Conservation (phyloP, 2,329 filamentous ascomycete species). For the Aspergillus arachidicola region DNA sequence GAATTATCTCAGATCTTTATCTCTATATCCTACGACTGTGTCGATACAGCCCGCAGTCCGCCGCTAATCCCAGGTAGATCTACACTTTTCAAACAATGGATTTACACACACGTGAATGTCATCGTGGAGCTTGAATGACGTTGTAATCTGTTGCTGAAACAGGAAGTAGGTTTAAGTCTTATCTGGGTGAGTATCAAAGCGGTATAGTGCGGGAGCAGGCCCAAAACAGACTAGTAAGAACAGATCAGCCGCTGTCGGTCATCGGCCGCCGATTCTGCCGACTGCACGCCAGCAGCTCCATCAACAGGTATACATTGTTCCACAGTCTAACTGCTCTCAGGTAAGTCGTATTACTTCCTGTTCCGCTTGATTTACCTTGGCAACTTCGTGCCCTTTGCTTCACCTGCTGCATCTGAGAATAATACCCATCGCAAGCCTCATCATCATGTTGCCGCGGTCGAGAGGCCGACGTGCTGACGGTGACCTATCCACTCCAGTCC, state of each 20-base stretch:
- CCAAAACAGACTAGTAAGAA: neutral
- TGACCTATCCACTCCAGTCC: slow-evolving; percentile 15
- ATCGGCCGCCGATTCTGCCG: slow-evolving; percentile 6
- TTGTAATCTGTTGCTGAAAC: too few relatives aligned
- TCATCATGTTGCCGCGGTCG: neutral
- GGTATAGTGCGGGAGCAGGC: neutral
- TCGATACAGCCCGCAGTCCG: neutral
- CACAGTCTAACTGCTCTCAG: neutral
- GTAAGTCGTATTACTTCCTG: neutral
- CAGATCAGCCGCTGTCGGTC: slow-evolving; percentile 3
- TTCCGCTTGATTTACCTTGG: neutral
- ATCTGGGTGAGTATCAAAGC: neutral
- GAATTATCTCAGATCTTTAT: neutral
- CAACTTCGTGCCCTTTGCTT: neutral
- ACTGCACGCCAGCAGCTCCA: neutral
- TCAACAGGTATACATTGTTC: neutral
- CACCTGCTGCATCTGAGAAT: neutral
- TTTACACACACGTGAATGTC: too few relatives aligned
- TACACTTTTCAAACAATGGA: neutral
- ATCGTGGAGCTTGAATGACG: too few relatives aligned
- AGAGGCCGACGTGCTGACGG: slow-evolving; percentile 6
- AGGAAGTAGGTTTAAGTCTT: too few relatives aligned
- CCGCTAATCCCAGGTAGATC: neutral
- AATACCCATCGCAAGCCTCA: neutral
- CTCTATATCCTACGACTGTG: neutral